Evolutionary conservation across 352 stramenopile genomes (phyloP), one percentile per base, ranked within the genome.

Genomic region (Paralagenidium karlingii): DNA sequence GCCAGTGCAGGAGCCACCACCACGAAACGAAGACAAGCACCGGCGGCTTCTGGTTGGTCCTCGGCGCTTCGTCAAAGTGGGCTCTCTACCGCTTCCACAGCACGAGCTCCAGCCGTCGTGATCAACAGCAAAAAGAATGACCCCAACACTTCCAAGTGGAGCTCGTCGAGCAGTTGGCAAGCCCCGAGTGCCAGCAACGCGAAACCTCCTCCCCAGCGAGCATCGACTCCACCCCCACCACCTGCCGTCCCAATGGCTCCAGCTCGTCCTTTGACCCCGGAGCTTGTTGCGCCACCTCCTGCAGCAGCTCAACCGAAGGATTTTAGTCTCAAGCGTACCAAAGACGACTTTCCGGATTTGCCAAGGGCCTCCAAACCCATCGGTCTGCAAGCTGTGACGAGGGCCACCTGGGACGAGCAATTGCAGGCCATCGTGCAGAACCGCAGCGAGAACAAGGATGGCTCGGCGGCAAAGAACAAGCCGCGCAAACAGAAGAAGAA

Each of bases 361-460:
- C 78, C 78, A 9, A 68, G 64, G 44, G 63, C 69, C 4, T 45
- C 40, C 8, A 64, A 68, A 18, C 55, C 68, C 7, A 22, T 84
- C 3, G 78, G 78, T 22, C 63, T 88, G 41, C 68, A 85, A 42
- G 51, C 73, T 1, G 78, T 84, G 39, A 88, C 75, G 1, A 60
- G 75, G n/a, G 70, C 75, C 24, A 88, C 75, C 10, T 88, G 75
- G 75, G 68, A 88, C 41, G 70, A 88, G 28, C 68, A 83, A 27
- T 51, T 84, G 19, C 75, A 85, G 38, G 34, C 58, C 8, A 85
- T 88, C 36, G 75, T 66, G 24, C 67, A 84, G 39, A 78, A 82
- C 43, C 68, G 70, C 9, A 22, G 16, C 22, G 10, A 28, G 11
- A 21, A 25, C 2, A 37, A 50, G n/a, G 25, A 18, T 7, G 45